phyloP scores from a whole-genome alignment of 108 stramenopile genomes.

The Nannochloropsis salina region DNA sequence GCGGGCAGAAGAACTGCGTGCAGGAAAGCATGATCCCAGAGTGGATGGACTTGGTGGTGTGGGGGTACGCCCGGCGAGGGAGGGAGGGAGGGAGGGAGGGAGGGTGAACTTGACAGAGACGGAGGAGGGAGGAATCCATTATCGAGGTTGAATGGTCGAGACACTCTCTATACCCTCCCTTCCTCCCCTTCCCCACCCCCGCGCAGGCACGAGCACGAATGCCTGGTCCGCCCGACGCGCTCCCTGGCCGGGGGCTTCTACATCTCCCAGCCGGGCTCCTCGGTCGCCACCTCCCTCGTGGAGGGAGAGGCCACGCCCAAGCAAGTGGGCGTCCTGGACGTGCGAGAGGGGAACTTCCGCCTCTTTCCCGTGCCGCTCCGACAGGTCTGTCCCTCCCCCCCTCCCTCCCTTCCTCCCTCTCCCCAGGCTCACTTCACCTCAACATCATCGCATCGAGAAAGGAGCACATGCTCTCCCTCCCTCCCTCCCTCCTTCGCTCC shows the following conservation, averaged over 20 bases:
- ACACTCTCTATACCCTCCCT: neutral
- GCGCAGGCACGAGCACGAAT: conserved; percentile 89
- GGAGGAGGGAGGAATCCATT: neutral
- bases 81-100: conserved; percentile 8
- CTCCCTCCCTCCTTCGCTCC: neutral
- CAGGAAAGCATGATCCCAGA: conserved; percentile 95
- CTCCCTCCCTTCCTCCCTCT: neutral
- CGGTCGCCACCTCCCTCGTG: conserved; percentile 76
- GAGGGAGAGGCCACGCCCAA: conserved; percentile 79
- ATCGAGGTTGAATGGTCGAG: conserved; percentile 36
- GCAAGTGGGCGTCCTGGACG: conserved; percentile 65
- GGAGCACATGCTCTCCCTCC: neutral
- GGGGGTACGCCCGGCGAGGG: conserved; percentile 24
- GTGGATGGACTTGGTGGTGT: conserved; percentile 88
- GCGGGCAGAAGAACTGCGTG: conserved; percentile 89
- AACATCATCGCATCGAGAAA: neutral
- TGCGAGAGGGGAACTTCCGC: neutral
- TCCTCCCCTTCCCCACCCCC: neutral
- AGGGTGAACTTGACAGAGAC: conserved; percentile 6
- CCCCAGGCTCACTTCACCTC: neutral
- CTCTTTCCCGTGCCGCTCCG: neutral
- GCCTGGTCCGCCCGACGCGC: conserved; percentile 68
- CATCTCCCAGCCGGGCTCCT: conserved; percentile 86
- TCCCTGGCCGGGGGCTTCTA: conserved; percentile 83
- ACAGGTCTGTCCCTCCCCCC: neutral